Percentiles rank a stretch among this genome's conserved stretches.
phyloP scores from a whole-genome alignment of 306 rosid species.

The Fagus crenata region DNA sequence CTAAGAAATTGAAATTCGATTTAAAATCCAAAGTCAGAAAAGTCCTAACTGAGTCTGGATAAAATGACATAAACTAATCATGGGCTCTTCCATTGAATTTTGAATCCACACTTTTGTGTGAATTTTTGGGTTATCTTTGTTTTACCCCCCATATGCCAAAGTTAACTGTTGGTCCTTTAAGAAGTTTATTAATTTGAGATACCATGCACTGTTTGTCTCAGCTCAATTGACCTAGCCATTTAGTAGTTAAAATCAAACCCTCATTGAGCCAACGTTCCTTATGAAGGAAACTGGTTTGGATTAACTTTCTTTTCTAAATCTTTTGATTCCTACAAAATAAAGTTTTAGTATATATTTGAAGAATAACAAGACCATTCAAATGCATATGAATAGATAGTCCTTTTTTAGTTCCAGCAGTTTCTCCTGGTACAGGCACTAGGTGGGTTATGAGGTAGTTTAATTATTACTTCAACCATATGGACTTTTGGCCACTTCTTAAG shows the following conservation, averaged over 20 bases:
- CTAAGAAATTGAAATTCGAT: not conserved
- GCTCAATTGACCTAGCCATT: not conserved
- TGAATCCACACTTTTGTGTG: not conserved
- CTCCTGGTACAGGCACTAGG: not conserved
- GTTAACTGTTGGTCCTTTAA: not conserved
- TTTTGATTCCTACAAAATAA: not conserved
- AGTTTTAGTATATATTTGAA: not conserved
- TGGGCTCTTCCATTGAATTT: not conserved
- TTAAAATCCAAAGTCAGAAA: not conserved
- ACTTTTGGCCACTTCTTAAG: not conserved
- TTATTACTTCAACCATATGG: not conserved
- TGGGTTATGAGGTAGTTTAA: not conserved
- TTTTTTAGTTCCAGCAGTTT: not conserved
- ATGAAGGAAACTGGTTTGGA: not conserved
- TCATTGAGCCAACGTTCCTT: not conserved
- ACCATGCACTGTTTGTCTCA: not conserved
- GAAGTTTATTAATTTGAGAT: not conserved
- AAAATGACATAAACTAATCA: not conserved
- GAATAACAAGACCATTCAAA: not conserved
- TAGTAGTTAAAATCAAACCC: not conserved
- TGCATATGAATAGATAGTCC: not conserved
- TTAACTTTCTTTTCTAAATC: not conserved
- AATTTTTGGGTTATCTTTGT: not conserved
- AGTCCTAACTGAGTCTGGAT: not conserved
- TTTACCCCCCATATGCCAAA: not conserved